These are phyloP conservation scores for Megacollybia marginata DNA, from an alignment of 768 basidiomycete genomes.

Conservation along the genomic window DNA sequence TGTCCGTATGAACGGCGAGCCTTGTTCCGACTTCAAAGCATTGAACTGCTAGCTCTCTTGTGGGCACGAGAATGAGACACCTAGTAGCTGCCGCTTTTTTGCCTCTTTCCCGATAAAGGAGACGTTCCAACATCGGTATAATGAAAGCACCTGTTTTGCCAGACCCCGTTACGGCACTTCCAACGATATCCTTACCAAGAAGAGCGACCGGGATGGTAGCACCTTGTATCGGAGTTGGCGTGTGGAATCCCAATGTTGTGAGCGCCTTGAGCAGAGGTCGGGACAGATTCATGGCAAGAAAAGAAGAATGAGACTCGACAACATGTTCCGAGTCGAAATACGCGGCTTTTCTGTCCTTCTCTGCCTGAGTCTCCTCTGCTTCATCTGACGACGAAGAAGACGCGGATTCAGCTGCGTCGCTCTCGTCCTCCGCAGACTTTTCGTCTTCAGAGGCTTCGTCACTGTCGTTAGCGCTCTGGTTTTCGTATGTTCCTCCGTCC, in stretches of 20 bases:
- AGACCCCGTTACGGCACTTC: conserved; percentile 92
- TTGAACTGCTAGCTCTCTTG: conserved; percentile 92
- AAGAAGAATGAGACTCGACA: conserved; percentile 61
- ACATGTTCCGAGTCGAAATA: conserved; percentile 70
- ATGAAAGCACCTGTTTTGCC: conserved; percentile 98
- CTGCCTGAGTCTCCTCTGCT: conserved; percentile 56
- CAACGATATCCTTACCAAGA: conserved; percentile 92
- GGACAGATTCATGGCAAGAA: conserved; percentile 91
- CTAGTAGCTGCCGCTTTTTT: conserved; percentile 81
- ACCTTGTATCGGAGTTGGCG: conserved; percentile 94
- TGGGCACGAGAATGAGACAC: conserved; percentile 90
- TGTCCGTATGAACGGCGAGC: conserved; percentile 80
- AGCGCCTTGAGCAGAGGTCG: conserved; percentile 89
- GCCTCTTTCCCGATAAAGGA: conserved; percentile 86
- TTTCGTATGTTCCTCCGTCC: conserved; percentile 10
- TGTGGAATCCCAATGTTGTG: conserved; percentile 70
- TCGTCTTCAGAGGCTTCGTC: conserved; percentile 7
- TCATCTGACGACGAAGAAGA: conserved; percentile 31
- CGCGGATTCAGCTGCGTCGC: conserved; percentile 1
- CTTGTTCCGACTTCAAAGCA: conserved; percentile 89
- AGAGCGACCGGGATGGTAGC: conserved; percentile 91
- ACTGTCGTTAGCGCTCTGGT: conserved; percentile 18
- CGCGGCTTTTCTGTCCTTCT: conserved; percentile 75
- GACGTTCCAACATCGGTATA: conserved; percentile 88
- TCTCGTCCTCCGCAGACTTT: conserved; percentile 15